Evolutionary conservation across 257 asterid genomes (phyloP), one percentile per base, ranked within the genome.

Genomic region (Solanum pimpinellifolium): DNA sequence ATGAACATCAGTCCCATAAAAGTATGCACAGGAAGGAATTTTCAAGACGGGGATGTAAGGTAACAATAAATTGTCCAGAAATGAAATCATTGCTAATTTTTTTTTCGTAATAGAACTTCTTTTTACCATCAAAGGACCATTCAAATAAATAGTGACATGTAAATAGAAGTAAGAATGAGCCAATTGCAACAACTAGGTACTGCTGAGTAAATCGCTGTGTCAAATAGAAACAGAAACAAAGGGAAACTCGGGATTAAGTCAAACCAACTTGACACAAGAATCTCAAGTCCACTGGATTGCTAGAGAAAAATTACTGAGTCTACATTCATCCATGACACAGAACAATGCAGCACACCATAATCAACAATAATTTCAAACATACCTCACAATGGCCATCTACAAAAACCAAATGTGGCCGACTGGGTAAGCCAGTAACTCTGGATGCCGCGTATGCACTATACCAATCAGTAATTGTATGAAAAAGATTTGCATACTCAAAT

Each of bases 371-470:
- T 47, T 47, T 47, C 83, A 81, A 62, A 69, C 89, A 42, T 93
- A 97, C 99, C 98, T 96, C 94, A 89, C 99, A 95, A 87, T 97
- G 99, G 68, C 99, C 99, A 89, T 97, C 99, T 31, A 97, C 89
- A 47, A 97, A 97, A 87, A 97, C 92, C 93, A 97, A 88, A 90
- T 92, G 98, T 52, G 99, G 99, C 62, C 99, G 96, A 86, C 88
- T 90, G 44, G 98, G 97, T 93, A 97, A 89, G 88, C 98, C 99
- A 69, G 95, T 94, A 87, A 97, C 99, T 88, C 98, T 89, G 41
- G 99, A 94, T 77, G 99, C 92, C 70, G 92, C 94, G 41, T 97
- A 97, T n/a, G 99, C 92, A 86, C 99, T 96, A 88, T 97, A 97
- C 99, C 99, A 97, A 89, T 97, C 99, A 25, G 99, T 97, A 84